Percentiles rank a stretch among this genome's conserved stretches.
Conservation (phyloP, 1,284 basidiomycete genomes). For the Trichosporon sp. region DNA sequence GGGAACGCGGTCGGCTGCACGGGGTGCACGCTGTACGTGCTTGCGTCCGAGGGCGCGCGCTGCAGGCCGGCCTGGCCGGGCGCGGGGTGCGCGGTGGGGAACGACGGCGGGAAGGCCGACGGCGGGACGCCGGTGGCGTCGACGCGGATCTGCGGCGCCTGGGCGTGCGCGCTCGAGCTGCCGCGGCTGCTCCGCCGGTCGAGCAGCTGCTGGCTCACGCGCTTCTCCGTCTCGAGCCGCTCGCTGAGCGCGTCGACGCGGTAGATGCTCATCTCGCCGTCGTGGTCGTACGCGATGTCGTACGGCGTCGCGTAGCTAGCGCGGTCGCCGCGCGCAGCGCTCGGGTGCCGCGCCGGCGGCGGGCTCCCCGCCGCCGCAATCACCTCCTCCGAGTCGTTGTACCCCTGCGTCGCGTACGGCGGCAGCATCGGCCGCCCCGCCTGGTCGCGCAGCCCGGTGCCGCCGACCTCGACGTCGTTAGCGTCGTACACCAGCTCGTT, state of each 20-base stretch:
- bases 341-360: not conserved
- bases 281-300: constrained; percentile 28
- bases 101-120: not conserved
- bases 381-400: constrained; percentile 3
- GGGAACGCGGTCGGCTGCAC: constrained; percentile 9
- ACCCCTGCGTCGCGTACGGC: not conserved
- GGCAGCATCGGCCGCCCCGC: not conserved
- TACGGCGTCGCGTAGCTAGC: constrained; percentile 32
- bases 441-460: not conserved
- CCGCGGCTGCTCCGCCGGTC: not conserved
- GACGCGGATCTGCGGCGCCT: not conserved
- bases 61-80: not conserved
- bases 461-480: not conserved
- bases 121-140: not conserved
- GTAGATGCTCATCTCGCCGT: constrained; percentile 33
- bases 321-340: not conserved
- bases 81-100: constrained; percentile 11
- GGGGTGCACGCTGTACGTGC: constrained; percentile 5
- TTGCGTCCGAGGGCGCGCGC: constrained; percentile 11
- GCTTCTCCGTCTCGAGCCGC: constrained; percentile 14
- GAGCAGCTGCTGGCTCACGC: constrained; percentile 7
- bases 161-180: not conserved
- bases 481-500: constrained; percentile 5
- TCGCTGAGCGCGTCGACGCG: constrained; percentile 20
- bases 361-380: not conserved